A percentile compares a stretch with the other conserved stretches of the same genome.
phyloP scores from a whole-genome alignment of 192 early-diverging fungal genomes.

The Gorgonomyces haynaldii region DNA sequence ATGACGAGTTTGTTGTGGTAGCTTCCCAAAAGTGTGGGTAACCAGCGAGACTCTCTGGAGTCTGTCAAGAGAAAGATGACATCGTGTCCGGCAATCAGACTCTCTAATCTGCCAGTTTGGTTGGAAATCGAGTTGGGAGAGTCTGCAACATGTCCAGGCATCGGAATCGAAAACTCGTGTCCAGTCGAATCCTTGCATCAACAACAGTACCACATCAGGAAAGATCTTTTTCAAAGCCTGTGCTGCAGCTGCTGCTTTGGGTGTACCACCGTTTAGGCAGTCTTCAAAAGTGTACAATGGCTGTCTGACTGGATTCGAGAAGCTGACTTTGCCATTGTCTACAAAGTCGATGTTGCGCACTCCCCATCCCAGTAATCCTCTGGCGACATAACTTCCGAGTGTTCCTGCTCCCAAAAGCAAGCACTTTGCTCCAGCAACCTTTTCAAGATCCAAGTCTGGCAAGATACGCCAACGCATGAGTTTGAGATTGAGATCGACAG shows the following conservation, averaged over 20 bases:
- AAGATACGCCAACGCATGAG: constrained; percentile 94
- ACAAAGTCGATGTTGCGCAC: constrained; percentile 88
- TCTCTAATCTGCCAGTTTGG: constrained; percentile 41
- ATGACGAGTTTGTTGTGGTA: constrained; percentile 58
- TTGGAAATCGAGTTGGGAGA: constrained; percentile 18
- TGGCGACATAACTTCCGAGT: constrained; percentile 84
- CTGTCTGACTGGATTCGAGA: constrained; percentile 94
- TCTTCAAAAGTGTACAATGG: constrained; percentile 87
- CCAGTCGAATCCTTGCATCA: constrained; percentile 52
- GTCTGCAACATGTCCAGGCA: constrained; percentile 80
- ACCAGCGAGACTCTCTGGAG: constrained; percentile 89
- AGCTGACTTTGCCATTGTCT: constrained; percentile 81
- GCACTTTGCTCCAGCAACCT: constrained; percentile 62
- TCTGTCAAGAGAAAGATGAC: constrained; percentile 87
- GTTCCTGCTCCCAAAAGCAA: constrained; percentile 90
- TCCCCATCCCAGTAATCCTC: constrained; percentile 83
- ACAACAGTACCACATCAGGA: constrained; percentile 56
- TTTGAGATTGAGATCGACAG: constrained; percentile 89
- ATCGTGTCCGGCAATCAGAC: constrained; percentile 67
- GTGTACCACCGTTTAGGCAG: constrained; percentile 69
- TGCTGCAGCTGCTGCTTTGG: constrained; percentile 83
- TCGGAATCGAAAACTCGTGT: constrained; percentile 68
- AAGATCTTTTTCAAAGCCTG: constrained; percentile 59
- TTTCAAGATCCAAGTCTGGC: constrained; percentile 70
- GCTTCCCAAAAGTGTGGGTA: constrained; percentile 78